Conservation (phyloP, 768 basidiomycete species). For the Suillus subalutaceus region DNA sequence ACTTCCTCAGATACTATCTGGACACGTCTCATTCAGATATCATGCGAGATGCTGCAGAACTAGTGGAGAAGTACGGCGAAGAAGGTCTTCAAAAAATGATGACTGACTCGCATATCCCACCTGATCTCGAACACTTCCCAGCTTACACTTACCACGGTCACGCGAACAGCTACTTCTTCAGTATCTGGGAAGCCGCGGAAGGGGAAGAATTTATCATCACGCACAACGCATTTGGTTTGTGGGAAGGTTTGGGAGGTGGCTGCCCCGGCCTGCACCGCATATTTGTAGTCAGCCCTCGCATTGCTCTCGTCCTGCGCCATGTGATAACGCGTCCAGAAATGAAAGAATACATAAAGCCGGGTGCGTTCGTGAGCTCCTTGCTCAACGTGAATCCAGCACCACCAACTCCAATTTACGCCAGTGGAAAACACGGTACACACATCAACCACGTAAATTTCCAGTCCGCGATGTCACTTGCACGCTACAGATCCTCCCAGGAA, state of each 20-base stretch:
- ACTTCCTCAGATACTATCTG: constrained; percentile 36
- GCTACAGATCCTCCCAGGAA: constrained; percentile 12
- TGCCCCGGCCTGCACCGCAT: constrained; percentile 29
- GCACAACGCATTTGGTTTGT: constrained; percentile 35
- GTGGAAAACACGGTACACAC: neutral
- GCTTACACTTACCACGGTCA: constrained; percentile 30
- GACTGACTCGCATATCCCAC: neutral
- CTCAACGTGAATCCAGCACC: constrained; percentile 6
- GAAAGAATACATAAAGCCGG: neutral
- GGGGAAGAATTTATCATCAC: constrained; percentile 38
- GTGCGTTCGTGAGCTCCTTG: constrained; percentile 5
- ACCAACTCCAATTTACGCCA: constrained; percentile 9
- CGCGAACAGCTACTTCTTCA: constrained; percentile 33
- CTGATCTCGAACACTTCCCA: constrained; percentile 22
- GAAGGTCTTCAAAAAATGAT: neutral
- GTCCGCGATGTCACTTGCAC: neutral
- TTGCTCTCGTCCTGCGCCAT: constrained; percentile 34
- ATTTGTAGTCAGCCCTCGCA: constrained; percentile 39
- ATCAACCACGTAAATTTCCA: no score
- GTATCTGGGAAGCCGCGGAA: constrained; percentile 40
- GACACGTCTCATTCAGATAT: constrained; percentile 31
- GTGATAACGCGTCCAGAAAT: constrained; percentile 18
- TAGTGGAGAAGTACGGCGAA: constrained; percentile 7
- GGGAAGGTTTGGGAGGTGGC: constrained; percentile 35
- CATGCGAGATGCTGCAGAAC: constrained; percentile 9